Evolutionary conservation across 2,329 filamentous ascomycete species (phyloP), one percentile per base, ranked within the genome.

Genomic region (Beauveria rudraprayagi): DNA sequence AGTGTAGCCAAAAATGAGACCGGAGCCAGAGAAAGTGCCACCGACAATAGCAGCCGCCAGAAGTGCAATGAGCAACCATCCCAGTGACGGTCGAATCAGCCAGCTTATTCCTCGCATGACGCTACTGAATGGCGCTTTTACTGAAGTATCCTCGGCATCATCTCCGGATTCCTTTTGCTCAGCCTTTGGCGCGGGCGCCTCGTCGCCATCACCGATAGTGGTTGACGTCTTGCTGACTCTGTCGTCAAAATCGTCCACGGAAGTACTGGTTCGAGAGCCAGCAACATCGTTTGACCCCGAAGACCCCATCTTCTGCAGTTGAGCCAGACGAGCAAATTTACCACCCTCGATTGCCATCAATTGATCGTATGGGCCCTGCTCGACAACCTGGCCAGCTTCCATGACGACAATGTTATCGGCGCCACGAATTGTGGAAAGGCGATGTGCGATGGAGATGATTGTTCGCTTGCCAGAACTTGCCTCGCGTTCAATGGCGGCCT

Each of bases 331-430:
- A 2, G 63, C 67, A 47, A 62, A 60, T 19, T 37, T 47, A 3
- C 50, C 65, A 2, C 80, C 67, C 2, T 55, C 47, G n/a, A 71
- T 70, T 3, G 70, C 67, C n/a, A 87, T 70, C 2, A 88, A 73
- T 48, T 83, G 76, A 6, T 82, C 76, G 61, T 88, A 83, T 0
- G 78, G 82, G 0, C 85, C 85, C 65, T 81, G 73, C 69, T 88
- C 84, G 6, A 83, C 72, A 3, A 84, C 77, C 44, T 74, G 69
- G 0, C 85, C 85, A 60, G 79, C 73, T 2, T 80, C 74, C 63
- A 88, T 73, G 5, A 88, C 84, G n/a, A 87, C 72, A 52, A 88
- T 88, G 54, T 81, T 78, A 65, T 88, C 83, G 0, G 85, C 84
- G 56, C 80, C 73, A 63, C 77, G 78, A 62, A 84, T 79, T 0